Evolutionary conservation across 495 filamentous ascomycete species (phyloP), one percentile per base, ranked within the genome.

Genomic region (Aspergillus haitiensis): DNA sequence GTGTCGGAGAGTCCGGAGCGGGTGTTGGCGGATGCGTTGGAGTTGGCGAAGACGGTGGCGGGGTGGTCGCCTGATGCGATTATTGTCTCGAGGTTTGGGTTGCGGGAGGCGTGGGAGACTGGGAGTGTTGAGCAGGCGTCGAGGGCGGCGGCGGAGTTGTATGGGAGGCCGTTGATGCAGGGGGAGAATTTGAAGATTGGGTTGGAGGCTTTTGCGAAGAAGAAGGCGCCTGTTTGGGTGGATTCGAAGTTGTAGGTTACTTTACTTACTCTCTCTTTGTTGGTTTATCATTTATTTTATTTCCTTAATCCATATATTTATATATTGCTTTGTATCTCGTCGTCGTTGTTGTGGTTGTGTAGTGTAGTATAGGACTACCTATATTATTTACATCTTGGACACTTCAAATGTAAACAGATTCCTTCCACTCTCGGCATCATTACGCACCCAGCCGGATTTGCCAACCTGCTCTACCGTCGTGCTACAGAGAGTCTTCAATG

Each of bases 161-260:
- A 82, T 78, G 86, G 77, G 64, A 70, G 59, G 45, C 65, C 70
- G 65, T 74, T 94, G 57, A 72, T 84, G 40, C 73, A 63, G 16
- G 89, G 86, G 7, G 85, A 90, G 69, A 93, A 93, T 73, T 84
- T 89, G 65, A 81, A 72, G 64, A 89, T 91, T 73, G 91, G 90
- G 0, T 74, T 93, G 42, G 79, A 67, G 74, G 87, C 87, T 52
- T 94, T 95, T 80, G 81, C 87, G 39, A 85, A 87, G 79, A 90
- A 84, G 78, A 80, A 84, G 77, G 78, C 80, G 71, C 83, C 88
- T 33, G 78, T 77, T 55, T 93, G 91, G 89, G 69, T 70, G 16
- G 55, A 57, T 37, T 62, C 60, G 36, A 62, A 62, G 60, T 48
- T 62, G 51, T 61, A 46, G 36, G 10, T 34, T 31, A n/a, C n/a